Conservation (phyloP, 2,329 filamentous ascomycete genomes). For the Cercospora citrullina region DNA sequence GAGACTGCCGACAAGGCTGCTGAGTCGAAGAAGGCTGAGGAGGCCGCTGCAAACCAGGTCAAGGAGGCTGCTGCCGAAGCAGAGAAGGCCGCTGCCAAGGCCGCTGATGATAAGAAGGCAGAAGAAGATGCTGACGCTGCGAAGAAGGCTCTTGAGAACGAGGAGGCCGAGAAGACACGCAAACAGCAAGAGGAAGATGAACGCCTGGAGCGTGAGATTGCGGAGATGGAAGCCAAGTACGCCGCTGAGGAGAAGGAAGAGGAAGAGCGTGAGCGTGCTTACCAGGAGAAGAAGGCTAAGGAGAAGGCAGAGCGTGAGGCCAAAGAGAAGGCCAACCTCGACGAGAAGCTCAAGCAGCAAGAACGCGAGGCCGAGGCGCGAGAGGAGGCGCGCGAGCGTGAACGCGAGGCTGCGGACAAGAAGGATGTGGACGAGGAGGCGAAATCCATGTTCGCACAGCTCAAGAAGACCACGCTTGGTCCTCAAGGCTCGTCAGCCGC, state of each 20-base stretch:
- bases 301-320: constrained; percentile 76
- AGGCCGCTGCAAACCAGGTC: constrained; percentile 43
- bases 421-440: constrained; percentile 40
- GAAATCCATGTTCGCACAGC: constrained; percentile 49
- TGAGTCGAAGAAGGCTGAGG: constrained; percentile 43
- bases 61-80: constrained; percentile 41
- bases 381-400: constrained; percentile 47
- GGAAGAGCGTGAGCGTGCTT: constrained; percentile 44
- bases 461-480: constrained; percentile 53
- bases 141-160: constrained; percentile 36
- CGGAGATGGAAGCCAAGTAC: constrained; percentile 55
- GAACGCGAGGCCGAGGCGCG: constrained; percentile 52
- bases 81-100: constrained; percentile 51
- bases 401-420: constrained; percentile 33
- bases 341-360: constrained; percentile 52
- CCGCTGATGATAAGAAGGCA: constrained; percentile 45
- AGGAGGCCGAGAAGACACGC: constrained; percentile 35
- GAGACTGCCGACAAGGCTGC: constrained; percentile 47
- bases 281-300: constrained; percentile 37
- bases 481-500: constrained; percentile 42
- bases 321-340: constrained; percentile 57
- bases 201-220: constrained; percentile 59
- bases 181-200: constrained; percentile 46
- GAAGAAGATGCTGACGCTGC: constrained; percentile 38
- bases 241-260: constrained; percentile 27